Evolutionary conservation across 2,329 filamentous ascomycete species (phyloP).

Genomic region (Periglandula ipomoeae): DNA sequence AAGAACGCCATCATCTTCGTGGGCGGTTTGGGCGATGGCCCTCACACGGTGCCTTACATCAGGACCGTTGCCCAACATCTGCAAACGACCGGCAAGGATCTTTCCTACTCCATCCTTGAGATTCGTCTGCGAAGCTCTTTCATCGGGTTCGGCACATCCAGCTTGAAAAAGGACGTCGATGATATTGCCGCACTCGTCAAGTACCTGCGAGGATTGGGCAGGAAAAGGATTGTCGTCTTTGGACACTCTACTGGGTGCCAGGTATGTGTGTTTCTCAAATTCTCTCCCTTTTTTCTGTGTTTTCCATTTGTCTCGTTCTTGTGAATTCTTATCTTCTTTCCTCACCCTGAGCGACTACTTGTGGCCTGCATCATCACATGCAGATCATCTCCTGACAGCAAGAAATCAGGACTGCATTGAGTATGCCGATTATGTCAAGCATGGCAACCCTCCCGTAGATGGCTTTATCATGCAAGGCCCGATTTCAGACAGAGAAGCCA

Average conservation of each 20-base stretch:
- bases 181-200: slow-evolving; percentile 44
- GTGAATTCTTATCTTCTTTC: no score
- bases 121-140: slow-evolving; percentile 47
- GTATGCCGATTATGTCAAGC: slow-evolving; percentile 36
- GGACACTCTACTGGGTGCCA: slow-evolving; percentile 53
- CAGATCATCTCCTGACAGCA: no score
- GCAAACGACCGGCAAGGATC: slow-evolving; percentile 21
- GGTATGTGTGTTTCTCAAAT: no score
- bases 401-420: slow-evolving; percentile 43
- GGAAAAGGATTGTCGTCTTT: slow-evolving; percentile 43
- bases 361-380: no score
- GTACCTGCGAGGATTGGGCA: slow-evolving; percentile 42
- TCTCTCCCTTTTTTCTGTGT: no score
- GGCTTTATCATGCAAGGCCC: slow-evolving; percentile 74
- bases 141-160: slow-evolving; percentile 39
- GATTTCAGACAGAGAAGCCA: slow-evolving; percentile 65
- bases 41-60: slow-evolving; percentile 54
- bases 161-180: slow-evolving; percentile 41
- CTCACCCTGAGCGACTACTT: no score
- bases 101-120: slow-evolving; percentile 47
- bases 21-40: slow-evolving; percentile 61
- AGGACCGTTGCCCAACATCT: slow-evolving; percentile 36
- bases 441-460: slow-evolving; percentile 47
- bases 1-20: slow-evolving; percentile 59
- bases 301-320: no score